Evolutionary conservation across 148 eudicot genomes (phyloP), one percentile per base, ranked within the genome.

Genomic region (Nepenthes gracilis): DNA sequence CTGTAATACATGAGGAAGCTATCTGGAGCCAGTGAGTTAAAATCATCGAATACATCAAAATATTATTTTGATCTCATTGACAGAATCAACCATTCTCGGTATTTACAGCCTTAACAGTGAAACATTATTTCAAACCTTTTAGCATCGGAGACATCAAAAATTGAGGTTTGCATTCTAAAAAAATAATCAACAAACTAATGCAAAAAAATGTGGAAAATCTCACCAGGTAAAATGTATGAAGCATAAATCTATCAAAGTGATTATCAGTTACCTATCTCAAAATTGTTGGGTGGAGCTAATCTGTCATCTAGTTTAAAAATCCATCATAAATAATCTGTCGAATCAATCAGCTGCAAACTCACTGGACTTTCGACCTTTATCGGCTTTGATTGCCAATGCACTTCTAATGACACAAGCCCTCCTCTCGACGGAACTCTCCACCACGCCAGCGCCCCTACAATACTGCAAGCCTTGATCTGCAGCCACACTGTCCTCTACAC

Each of bases 311-410:
- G 48, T 11, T 3, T 49, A 6, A 6, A n/a, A 49, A 49, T 2
- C 15, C 53, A 10, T 11, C 53, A 49, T 11, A 5, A 49, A 2
- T 12, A 49, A 49, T 5, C 13, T 49, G 15, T 5, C 13, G 14
- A 60, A 23, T 43, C 38, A 60, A 47, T 43, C 6, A 59, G 50
- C 50, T 34, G 35, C 49, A 9, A 55, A 63, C 7, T 54, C 49
- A 4, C 67, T 64, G n/a, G 23, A 3, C 11, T 12, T 6, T 40
- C 47, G 57, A 35, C 2, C 9, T 32, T 64, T 62, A 59, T 63
- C 69, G 7, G 68, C 84, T 69, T 70, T 87, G 1, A 74, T 68
- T 36, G 85, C 85, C 79, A 87, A 83, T 62, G 80, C 75, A 61
- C 43, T 78, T 72, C 97, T 67, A 9, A 87, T 72, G 32, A 52